Evolutionary conservation across 2,329 filamentous ascomycete genomes (phyloP).

Genomic region (Fusarium albidum): DNA sequence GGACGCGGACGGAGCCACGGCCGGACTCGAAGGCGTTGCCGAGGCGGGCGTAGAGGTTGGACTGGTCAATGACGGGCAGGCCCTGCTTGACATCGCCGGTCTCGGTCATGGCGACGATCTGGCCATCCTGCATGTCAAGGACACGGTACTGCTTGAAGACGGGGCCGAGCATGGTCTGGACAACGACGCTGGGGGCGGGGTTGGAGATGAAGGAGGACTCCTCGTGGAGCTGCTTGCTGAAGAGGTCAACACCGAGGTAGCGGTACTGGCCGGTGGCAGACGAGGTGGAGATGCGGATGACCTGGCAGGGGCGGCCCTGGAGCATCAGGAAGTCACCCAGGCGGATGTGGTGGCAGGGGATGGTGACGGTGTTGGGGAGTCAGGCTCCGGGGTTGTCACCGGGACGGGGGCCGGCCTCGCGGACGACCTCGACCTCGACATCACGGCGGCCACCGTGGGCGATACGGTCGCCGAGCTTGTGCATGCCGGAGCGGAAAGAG

Average conservation of each 20-base stretch:
- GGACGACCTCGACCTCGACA: conserved; percentile 56
- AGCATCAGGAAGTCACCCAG: conserved; percentile 98
- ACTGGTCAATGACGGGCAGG: conserved; percentile 94
- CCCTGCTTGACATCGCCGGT: conserved; percentile 97
- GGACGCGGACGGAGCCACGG: conserved; percentile 90
- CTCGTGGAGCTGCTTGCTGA: conserved; percentile 99
- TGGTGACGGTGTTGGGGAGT: conserved; percentile 87
- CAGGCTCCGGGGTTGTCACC: conserved; percentile 44
- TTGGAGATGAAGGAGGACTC: conserved; percentile 98
- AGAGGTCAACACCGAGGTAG: conserved; percentile 99
- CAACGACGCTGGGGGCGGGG: conserved; percentile 93
- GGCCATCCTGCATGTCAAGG: conserved; percentile 89
- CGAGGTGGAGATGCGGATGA: conserved; percentile 99
- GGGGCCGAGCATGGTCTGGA: conserved; percentile 99
- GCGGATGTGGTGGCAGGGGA: conserved; percentile 99
- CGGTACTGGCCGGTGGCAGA: conserved; percentile 98
- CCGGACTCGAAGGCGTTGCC: conserved; percentile 86
- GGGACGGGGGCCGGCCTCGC: conserved; percentile 38
- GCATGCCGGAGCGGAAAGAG: conserved; percentile 63
- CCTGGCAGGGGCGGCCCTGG: conserved; percentile 98
- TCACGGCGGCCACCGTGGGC: conserved; percentile 58
- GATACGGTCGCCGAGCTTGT: conserved; percentile 66
- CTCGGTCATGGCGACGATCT: conserved; percentile 98
- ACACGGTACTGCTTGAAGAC: conserved; percentile 99
- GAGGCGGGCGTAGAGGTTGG: conserved; percentile 83